Base-by-base conservation (phyloP, 805 yeast species). In the Vanderwaltozyma polyspora region DNA sequence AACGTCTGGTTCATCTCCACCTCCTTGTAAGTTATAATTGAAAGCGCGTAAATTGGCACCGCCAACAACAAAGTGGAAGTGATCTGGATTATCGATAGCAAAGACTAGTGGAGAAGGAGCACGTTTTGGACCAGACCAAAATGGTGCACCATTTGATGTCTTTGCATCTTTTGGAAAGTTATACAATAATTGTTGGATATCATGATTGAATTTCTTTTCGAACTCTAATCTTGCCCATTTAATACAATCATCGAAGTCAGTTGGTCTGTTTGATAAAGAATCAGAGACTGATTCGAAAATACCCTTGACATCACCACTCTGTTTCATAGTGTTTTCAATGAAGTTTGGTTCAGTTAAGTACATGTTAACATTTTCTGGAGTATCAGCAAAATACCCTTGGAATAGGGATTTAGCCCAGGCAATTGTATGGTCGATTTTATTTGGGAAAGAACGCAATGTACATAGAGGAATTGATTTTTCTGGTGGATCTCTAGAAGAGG, bases 341-440 rank as follows among this genome's bases (percentile, higher is more conserved):
- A 79, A 91, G 62, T 86, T 79, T 41, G 95, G 91, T 62, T 91
- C 95, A 23, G 87, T 68, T 55, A 91, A 65, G 61, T 86, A 91
- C 54, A 84, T 62, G 59, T 91, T 91, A 36, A 87, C 97, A 50
- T 85, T 85, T 59, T 84, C 95, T 14, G 95, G 87, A n/a, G 85
- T 70, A 40, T 89, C 95, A 25, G 76, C 67, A 59, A 91, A 91
- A 52, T 76, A 85, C 15, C 91, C 95, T 67, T 82, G 91, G 70
- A 91, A 91, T 54, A 85, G 68, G 14, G 86, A 77, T 64, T 93
- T 93, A 12, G 97, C 94, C 99, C 99, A 91, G 5, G 98, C 97
- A 63, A 91, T 91, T 1, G 99, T 91, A 56, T 91, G 99, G 57
- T 91, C 99, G 50, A 91, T 91, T 63, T 89, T 89, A 62, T 86